Percentiles rank a stretch among this genome's conserved stretches.
These are phyloP conservation scores for Coleophoma eucalyptorum DNA, from an alignment of 2,329 filamentous ascomycete genomes.

Conservation along the genomic window DNA sequence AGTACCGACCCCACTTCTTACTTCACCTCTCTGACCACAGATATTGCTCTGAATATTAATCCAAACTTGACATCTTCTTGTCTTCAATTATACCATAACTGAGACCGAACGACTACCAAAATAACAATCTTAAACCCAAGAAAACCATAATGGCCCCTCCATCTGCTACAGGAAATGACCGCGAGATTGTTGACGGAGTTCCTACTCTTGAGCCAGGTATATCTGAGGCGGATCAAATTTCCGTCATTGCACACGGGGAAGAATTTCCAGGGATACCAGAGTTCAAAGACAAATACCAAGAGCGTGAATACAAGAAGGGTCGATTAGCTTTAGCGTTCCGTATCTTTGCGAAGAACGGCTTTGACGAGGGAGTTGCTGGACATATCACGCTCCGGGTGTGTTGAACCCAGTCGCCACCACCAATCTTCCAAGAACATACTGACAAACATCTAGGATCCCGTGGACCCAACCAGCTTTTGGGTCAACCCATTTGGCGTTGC, in stretches of 20 bases:
- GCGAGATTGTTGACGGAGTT: neutral
- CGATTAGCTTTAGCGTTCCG: slow-evolving; percentile 44
- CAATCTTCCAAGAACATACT: too few species aligned
- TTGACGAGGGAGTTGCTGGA: slow-evolving; percentile 40
- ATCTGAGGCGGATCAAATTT: neutral
- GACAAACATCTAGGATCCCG: slow-evolving; percentile 22
- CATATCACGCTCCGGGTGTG: slow-evolving; percentile 37
- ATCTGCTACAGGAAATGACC: neutral
- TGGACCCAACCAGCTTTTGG: slow-evolving; percentile 28
- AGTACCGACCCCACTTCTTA: too few species aligned
- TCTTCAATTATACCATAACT: too few species aligned
- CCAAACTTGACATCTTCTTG: too few species aligned
- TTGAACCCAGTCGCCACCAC: neutral
- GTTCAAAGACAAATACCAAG: slow-evolving; percentile 27
- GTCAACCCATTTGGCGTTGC: slow-evolving; percentile 30
- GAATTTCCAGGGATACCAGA: slow-evolving; percentile 3
- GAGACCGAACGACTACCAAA: slow-evolving; percentile 6
- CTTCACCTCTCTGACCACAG: too few species aligned
- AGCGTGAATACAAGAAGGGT: slow-evolving; percentile 33
- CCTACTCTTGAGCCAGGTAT: neutral
- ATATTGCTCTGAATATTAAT: too few species aligned
- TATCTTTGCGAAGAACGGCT: slow-evolving; percentile 42
- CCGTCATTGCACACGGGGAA: neutral
- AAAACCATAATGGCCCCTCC: neutral
- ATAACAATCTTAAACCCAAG: neutral